phyloP scores from a whole-genome alignment of 1,284 basidiomycete genomes.

The Microbotryum violaceum region DNA sequence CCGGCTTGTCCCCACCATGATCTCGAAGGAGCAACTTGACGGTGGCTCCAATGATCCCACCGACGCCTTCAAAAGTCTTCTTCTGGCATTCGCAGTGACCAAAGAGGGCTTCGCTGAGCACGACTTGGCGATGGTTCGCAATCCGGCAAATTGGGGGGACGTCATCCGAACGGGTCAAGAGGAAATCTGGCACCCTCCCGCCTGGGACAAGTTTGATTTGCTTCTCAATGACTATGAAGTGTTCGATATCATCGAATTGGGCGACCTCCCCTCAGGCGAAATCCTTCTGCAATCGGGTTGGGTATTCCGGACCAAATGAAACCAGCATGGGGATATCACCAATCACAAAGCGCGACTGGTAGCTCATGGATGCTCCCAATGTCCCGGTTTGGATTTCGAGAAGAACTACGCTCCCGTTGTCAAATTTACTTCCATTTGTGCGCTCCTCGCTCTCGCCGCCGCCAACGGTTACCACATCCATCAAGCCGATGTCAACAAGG shows the following conservation, averaged over 20 bases:
- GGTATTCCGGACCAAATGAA: slow-evolving; percentile 43
- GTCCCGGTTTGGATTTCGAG: slow-evolving; percentile 44
- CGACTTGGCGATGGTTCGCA: too few species aligned
- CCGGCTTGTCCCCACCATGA: too few species aligned
- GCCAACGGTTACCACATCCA: slow-evolving; percentile 39
- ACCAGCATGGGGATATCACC: slow-evolving; percentile 38
- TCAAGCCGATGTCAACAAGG: slow-evolving; percentile 45
- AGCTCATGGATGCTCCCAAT: slow-evolving; percentile 47
- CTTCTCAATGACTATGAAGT: neutral
- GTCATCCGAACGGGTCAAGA: too few species aligned
- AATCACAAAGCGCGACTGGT: slow-evolving; percentile 44
- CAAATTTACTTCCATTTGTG: slow-evolving; percentile 39
- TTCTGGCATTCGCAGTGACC: too few species aligned
- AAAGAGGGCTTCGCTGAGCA: too few species aligned
- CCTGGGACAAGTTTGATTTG: neutral
- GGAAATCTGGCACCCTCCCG: neutral
- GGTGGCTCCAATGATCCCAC: too few species aligned
- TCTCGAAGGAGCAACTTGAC: too few species aligned
- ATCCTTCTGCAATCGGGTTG: slow-evolving; percentile 41
- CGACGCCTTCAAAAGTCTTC: too few species aligned
- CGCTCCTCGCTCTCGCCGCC: slow-evolving; percentile 43
- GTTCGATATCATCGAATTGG: neutral
- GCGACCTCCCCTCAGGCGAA: slow-evolving; percentile 24
- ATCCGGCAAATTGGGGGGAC: too few species aligned
- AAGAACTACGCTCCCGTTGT: slow-evolving; percentile 46